A percentile compares a stretch with the other conserved stretches of the same genome.
phyloP scores from a whole-genome alignment of 2,329 filamentous ascomycete species.

The Atkinsonella texensis region DNA sequence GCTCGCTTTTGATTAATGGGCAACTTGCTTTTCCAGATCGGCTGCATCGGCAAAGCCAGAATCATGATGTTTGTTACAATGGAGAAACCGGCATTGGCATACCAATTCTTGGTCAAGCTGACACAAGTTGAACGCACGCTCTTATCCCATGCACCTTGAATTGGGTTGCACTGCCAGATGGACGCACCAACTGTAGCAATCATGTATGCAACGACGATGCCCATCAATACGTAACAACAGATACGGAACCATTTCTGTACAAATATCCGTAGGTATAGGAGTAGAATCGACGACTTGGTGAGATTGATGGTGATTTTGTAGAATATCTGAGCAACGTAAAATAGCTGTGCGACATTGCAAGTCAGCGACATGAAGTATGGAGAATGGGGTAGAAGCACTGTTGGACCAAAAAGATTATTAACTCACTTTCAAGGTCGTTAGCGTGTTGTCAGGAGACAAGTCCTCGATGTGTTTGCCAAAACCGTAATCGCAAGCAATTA shows the following conservation, averaged over 20 bases:
- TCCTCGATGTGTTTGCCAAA: slow-evolving; percentile 29
- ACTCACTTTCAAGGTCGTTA: slow-evolving; percentile 24
- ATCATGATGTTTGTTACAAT: slow-evolving; percentile 34
- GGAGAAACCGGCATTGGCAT: slow-evolving; percentile 35
- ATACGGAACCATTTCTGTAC: slow-evolving; percentile 32
- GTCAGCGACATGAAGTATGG: no score
- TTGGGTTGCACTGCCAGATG: slow-evolving; percentile 38
- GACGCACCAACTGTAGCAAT: slow-evolving; percentile 31
- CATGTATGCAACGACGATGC: slow-evolving; percentile 32
- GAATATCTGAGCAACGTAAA: slow-evolving; percentile 38
- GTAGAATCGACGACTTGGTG: slow-evolving; percentile 39
- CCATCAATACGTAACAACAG: slow-evolving; percentile 28
- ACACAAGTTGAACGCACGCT: slow-evolving; percentile 30
- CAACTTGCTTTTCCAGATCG: slow-evolving; percentile 33
- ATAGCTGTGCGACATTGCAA: slow-evolving; percentile 23
- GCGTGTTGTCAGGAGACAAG: slow-evolving; percentile 20
- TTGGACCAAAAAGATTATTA: no score
- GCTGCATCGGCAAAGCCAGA: slow-evolving; percentile 32
- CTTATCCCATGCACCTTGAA: slow-evolving; percentile 34
- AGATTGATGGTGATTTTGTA: slow-evolving; percentile 43
- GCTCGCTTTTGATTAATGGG: slow-evolving; percentile 26
- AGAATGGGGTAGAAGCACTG: no score
- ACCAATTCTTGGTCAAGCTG: slow-evolving; percentile 33
- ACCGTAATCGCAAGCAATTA: slow-evolving; percentile 27
- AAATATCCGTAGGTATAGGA: slow-evolving; percentile 44